Evolutionary conservation across 2,329 filamentous ascomycete species (phyloP).

Genomic region (Fusarium xyrophilum): DNA sequence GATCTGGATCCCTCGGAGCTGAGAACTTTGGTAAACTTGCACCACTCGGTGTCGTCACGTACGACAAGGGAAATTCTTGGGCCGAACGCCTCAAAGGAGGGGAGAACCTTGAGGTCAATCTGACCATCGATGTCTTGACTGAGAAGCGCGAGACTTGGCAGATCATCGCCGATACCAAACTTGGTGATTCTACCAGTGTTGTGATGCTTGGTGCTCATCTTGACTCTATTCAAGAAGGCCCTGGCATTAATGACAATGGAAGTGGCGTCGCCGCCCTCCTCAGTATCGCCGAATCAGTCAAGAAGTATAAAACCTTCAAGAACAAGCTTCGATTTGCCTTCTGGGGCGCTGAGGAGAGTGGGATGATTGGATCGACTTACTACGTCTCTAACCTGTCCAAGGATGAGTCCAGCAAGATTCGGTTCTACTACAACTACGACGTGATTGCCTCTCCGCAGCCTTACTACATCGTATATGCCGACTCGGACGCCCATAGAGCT

Average conservation of each 20-base stretch:
- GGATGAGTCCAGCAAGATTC: slow-evolving; percentile 59
- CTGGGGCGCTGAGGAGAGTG: slow-evolving; percentile 52
- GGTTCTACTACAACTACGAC: slow-evolving; percentile 73
- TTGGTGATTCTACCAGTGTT: slow-evolving; percentile 49
- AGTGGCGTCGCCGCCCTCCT: slow-evolving; percentile 47
- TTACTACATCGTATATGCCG: slow-evolving; percentile 49
- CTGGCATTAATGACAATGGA: slow-evolving; percentile 52
- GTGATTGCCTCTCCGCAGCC: slow-evolving; percentile 64
- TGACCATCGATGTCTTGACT: slow-evolving; percentile 47
- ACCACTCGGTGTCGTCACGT: slow-evolving; percentile 46
- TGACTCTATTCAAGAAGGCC: slow-evolving; percentile 49
- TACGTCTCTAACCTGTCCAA: slow-evolving; percentile 47
- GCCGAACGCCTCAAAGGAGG: slow-evolving; percentile 40
- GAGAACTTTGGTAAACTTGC: slow-evolving; percentile 46
- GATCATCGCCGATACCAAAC: slow-evolving; percentile 51
- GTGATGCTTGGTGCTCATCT: slow-evolving; percentile 51
- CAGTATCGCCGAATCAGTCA: slow-evolving; percentile 46
- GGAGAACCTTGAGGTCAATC: slow-evolving; percentile 43
- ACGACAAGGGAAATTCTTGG: slow-evolving; percentile 47
- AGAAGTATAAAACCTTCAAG: slow-evolving; percentile 46
- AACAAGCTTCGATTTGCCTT: slow-evolving; percentile 52
- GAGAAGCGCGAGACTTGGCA: slow-evolving; percentile 50
- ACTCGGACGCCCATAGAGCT: slow-evolving; percentile 48
- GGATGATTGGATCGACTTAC: slow-evolving; percentile 51
- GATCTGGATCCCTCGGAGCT: slow-evolving; percentile 60